Evolutionary conservation across 2,329 filamentous ascomycete genomes (phyloP), one percentile per base, ranked within the genome.

Genomic region (Fusarium dlaminii): DNA sequence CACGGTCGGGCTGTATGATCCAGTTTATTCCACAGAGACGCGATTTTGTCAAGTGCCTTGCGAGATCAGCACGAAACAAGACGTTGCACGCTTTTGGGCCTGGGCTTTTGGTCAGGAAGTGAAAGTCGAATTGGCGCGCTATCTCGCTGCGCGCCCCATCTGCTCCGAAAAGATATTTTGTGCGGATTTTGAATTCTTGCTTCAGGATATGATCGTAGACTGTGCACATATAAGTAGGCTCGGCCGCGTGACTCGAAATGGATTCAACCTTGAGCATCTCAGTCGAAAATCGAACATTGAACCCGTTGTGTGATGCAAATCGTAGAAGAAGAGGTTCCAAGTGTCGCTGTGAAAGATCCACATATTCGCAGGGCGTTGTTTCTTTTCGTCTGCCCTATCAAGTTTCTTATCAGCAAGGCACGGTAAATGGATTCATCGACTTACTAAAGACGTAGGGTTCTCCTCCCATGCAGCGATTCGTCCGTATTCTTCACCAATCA

Each of bases 351-450:
- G 22, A 3, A 5, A 49, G 13, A 4, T n/a, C 46, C 11, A 49
- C 29, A 9, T 49, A 49, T 5, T 49, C 22, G 15, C 22, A 49
- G 0, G 46, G 29, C 5, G 46, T 49, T 5, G 29, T n/a, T 8
- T 49, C 29, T 2, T n/a, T 32, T 18, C 29, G 29, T 6, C 29
- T 18, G 2, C 15, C 27, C 46, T 30, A 18, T 3, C 3, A 18
- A 6, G 3, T 4, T 0, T 4, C 5, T 1, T 6, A 1, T 49
- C 7, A n/a, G 29, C 0, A 13, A 10, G 5, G 3, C 1, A 11
- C 7, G 6, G 5, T n/a, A 1, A 8, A 17, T n/a, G 5, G 7
- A 32, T 32, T 32, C 32, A 32, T 32, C 14, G 32, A 14, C 46
- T 18, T 32, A 49, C 29, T 6, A 9, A 9, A n/a, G 22, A 32